Evolutionary conservation across 2,329 filamentous ascomycete species (phyloP).

Genomic region (Exophiala xenobiotica): DNA sequence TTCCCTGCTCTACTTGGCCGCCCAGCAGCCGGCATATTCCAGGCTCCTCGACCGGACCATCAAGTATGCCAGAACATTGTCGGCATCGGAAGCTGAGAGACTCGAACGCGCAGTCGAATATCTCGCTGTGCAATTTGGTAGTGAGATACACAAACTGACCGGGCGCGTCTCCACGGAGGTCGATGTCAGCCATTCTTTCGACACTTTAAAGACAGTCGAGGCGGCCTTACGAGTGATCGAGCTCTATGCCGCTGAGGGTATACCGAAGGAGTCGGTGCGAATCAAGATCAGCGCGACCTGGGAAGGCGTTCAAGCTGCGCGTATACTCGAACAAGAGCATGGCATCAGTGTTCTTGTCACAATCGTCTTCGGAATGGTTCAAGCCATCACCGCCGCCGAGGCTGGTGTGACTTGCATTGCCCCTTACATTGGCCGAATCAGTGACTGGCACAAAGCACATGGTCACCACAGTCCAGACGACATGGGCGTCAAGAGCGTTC

Average conservation of each 20-base stretch:
- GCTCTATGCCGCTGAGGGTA: neutral
- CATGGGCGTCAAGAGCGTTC: too few species aligned
- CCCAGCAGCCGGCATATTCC: neutral
- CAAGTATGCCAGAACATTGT: neutral
- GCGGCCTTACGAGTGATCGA: neutral
- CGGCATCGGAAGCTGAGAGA: neutral
- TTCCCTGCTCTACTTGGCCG: neutral
- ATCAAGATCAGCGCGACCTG: constrained; percentile 65
- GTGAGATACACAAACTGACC: neutral
- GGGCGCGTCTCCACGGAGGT: constrained; percentile 2
- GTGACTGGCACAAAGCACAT: constrained; percentile 3
- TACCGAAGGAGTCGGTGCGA: neutral
- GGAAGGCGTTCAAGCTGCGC: constrained; percentile 63
- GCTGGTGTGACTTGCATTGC: constrained; percentile 62
- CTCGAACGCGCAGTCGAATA: neutral
- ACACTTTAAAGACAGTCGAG: neutral
- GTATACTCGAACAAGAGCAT: constrained; percentile 45
- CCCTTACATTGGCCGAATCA: constrained; percentile 50
- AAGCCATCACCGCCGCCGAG: constrained; percentile 59
- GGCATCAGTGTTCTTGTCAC: constrained; percentile 62
- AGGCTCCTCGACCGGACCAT: neutral
- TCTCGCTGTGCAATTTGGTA: constrained; percentile 1
- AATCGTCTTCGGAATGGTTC: constrained; percentile 62
- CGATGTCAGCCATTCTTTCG: constrained; percentile 1
- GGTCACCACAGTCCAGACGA: too few species aligned